Evolutionary conservation across 2,329 filamentous ascomycete genomes (phyloP).

Genomic region (Alternaria sp.): DNA sequence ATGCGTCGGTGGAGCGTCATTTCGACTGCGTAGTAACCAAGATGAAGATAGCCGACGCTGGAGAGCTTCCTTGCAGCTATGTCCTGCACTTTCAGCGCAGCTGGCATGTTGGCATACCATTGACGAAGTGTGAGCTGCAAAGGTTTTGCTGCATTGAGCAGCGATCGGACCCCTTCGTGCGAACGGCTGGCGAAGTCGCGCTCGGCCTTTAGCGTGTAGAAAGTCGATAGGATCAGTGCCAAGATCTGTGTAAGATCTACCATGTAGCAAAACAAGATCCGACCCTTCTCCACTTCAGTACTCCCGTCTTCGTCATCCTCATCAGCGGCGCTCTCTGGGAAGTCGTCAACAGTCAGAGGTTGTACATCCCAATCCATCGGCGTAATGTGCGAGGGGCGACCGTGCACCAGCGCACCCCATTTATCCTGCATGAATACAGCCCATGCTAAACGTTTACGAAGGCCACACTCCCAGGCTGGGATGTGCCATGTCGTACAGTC

Average conservation of each 20-base stretch:
- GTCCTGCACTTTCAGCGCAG: conserved; percentile 58
- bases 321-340: conserved; percentile 44
- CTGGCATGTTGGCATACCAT: conserved; percentile 59
- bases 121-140: conserved; percentile 60
- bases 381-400: conserved; percentile 62
- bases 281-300: conserved; percentile 43
- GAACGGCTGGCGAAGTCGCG: conserved; percentile 52
- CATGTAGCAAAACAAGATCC: conserved; percentile 58
- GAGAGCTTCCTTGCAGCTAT: conserved; percentile 38
- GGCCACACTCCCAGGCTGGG: conserved; percentile 66
- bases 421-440: conserved; percentile 70
- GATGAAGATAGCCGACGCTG: conserved; percentile 50
- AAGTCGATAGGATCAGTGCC: conserved; percentile 58
- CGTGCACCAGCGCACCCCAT: conserved; percentile 65
- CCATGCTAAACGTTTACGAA: conserved; percentile 68
- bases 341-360: conserved; percentile 54
- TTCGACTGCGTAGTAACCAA: conserved; percentile 55
- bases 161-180: conserved; percentile 55
- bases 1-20: conserved; percentile 55
- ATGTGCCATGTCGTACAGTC: conserved; percentile 69
- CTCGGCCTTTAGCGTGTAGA: conserved; percentile 59
- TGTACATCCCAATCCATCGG: conserved; percentile 63
- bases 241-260: conserved; percentile 60
- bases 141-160: conserved; percentile 61
- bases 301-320: conserved; percentile 44